These are phyloP conservation scores for Thelephora terrestris DNA, from an alignment of 1,284 basidiomycete species.

Conservation along the genomic window DNA sequence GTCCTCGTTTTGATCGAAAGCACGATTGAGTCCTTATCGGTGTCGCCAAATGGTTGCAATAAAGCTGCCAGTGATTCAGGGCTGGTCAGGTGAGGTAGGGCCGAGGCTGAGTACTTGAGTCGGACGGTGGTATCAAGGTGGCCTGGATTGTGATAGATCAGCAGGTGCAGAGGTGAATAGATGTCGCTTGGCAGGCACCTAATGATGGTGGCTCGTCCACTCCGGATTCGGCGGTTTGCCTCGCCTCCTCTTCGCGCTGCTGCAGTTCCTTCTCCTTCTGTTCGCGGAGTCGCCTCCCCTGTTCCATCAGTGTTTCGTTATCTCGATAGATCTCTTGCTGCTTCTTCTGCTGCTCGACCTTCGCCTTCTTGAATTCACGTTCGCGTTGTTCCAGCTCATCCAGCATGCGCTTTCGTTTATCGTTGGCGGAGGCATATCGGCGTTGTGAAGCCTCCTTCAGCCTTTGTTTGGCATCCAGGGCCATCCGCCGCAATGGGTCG, in stretches of 20 bases:
- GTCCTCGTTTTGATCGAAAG: slow-evolving; percentile 43
- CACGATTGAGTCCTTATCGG: slow-evolving; percentile 54
- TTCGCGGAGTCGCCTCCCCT: slow-evolving; percentile 62
- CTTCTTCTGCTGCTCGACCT: slow-evolving; percentile 49
- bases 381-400: slow-evolving; percentile 83
- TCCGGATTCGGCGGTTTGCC: slow-evolving; percentile 28
- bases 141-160: slow-evolving; percentile 32
- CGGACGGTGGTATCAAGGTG: slow-evolving; percentile 63
- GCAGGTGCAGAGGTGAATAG: slow-evolving; percentile 1
- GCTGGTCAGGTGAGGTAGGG: slow-evolving; percentile 45
- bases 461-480: slow-evolving; percentile 71
- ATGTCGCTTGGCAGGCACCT: slow-evolving; percentile 25
- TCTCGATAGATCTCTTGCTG: slow-evolving; percentile 49
- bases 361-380: slow-evolving; percentile 66
- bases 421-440: slow-evolving; percentile 68
- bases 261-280: slow-evolving; percentile 48
- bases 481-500: slow-evolving; percentile 75
- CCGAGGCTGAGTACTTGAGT: slow-evolving; percentile 52
- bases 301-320: slow-evolving; percentile 70
- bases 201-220: slow-evolving; percentile 37
- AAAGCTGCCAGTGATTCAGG: slow-evolving; percentile 38
- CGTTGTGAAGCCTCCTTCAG: slow-evolving; percentile 62
- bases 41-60: slow-evolving; percentile 48
- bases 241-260: slow-evolving; percentile 30
- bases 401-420: slow-evolving; percentile 70